A percentile compares a stretch with the other conserved stretches of the same genome.
Evolutionary conservation across 441 rosid species (phyloP).

Genomic region (Breynia disticha): DNA sequence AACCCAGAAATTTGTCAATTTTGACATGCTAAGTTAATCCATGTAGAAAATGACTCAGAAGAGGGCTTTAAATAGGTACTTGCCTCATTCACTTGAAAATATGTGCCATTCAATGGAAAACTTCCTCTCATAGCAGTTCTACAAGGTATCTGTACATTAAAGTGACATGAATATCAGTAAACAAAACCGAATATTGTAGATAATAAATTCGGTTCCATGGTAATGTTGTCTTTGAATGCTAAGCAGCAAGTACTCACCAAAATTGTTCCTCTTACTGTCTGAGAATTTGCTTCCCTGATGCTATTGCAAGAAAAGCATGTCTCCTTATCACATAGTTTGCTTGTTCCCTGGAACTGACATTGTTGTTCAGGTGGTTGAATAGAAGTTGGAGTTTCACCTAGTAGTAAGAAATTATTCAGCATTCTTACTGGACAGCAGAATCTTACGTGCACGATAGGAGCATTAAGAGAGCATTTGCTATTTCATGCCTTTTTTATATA

Average conservation of each 20-base stretch:
- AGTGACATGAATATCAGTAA: constrained; percentile 16
- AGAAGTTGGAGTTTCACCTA: constrained; percentile 85
- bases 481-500: background rate
- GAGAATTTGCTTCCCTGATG: constrained; percentile 57
- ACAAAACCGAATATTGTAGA: constrained; percentile 11
- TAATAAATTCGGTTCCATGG: background rate
- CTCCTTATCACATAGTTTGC: constrained; percentile 46
- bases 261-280: constrained; percentile 76
- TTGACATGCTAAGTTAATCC: too few species aligned
- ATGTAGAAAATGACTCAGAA: too few species aligned
- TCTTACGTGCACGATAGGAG: constrained; percentile 1
- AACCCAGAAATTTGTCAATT: too few species aligned
- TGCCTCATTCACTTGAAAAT: constrained; percentile 96
- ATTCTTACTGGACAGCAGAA: constrained; percentile 4
- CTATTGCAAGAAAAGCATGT: constrained; percentile 74
- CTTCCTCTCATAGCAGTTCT: constrained; percentile 97
- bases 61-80: background rate
- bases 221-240: background rate
- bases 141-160: constrained; percentile 70
- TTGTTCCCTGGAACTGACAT: constrained; percentile 41
- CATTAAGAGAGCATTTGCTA: background rate
- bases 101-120: constrained; percentile 92
- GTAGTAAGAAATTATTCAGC: constrained; percentile 11
- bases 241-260: constrained; percentile 45
- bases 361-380: constrained; percentile 43